Evolutionary conservation across 257 asterid species (phyloP), one percentile per base, ranked within the genome.

Genomic region (Solanum ossicruentum): DNA sequence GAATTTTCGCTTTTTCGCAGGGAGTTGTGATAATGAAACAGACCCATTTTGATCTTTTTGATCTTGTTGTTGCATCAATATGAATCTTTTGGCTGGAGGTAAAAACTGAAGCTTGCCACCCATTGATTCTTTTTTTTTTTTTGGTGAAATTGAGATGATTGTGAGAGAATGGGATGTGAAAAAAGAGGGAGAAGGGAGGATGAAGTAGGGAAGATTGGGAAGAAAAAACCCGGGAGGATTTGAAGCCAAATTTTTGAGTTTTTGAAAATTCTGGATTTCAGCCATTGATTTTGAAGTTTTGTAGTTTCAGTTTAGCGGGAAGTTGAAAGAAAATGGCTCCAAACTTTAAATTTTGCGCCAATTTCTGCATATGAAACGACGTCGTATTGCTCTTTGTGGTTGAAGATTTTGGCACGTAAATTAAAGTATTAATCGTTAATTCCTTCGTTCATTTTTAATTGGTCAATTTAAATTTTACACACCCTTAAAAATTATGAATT

Each of bases 11-110:
- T 95, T 95, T 85, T 95, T 94, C 12, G 98, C 97, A 1, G 98
- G 98, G 57, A 94, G 95, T 81, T 87, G 28, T 60, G 84, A 63
- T 0, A 12, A 9, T 1, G 88, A 80, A 54, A 89, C 23, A 9
- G 41, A 21, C 82, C 16, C 3, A 1, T 63, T 73, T 71, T 70
- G 83, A 36, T 36, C 41, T 28, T 85, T 73, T 10, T 85, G 45
- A 56, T 88, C 88, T 43, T 87, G 86, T 67, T 86, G 67, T 6
- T 91, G 96, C 81, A 86, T 79, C 36, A 92, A 82, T 85, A 84
- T 92, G 97, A 86, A 93, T 75, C 99, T 90, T 87, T 95, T 94
- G 89, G 85, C 91, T 69, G 98, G 97, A 45, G 99, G 99, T 61
- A 94, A 86, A 28, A 83, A 84, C 12, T 91, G 86, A 23, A 87